Conservation (phyloP, 257 asterid genomes). For the Lycium ferocissimum region DNA sequence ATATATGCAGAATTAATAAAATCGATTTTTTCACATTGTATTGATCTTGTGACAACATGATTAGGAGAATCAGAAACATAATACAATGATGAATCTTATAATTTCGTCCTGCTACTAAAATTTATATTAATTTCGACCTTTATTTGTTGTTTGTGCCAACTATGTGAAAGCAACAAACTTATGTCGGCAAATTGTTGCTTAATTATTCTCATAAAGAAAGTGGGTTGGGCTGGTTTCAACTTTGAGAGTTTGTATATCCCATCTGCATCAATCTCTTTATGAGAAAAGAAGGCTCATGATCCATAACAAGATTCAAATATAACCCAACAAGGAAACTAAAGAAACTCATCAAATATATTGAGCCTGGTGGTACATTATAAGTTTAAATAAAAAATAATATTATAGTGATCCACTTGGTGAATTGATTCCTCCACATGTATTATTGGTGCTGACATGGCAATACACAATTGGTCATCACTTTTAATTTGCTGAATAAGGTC, state of each 20-base stretch:
- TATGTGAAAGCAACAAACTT: neutral
- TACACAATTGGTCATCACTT: neutral
- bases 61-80: neutral
- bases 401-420: neutral
- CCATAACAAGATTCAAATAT: constrained; percentile 20
- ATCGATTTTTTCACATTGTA: neutral
- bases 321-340: constrained; percentile 8
- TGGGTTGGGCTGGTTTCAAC: constrained; percentile 30
- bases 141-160: neutral
- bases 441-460: constrained; percentile 27
- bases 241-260: neutral
- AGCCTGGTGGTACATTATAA: neutral
- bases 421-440: constrained; percentile 28
- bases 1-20: neutral
- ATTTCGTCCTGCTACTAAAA: neutral
- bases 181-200: constrained; percentile 11
- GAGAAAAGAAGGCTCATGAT: constrained; percentile 1
- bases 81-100: neutral
- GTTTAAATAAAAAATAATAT: neutral
- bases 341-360: neutral
- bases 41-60: neutral
- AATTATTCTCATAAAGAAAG: neutral
- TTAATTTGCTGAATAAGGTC: constrained; percentile 23
- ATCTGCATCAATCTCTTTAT: neutral
- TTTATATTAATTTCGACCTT: neutral